Base-by-base conservation (phyloP, 768 basidiomycete genomes). In the Naematelia encephala region DNA sequence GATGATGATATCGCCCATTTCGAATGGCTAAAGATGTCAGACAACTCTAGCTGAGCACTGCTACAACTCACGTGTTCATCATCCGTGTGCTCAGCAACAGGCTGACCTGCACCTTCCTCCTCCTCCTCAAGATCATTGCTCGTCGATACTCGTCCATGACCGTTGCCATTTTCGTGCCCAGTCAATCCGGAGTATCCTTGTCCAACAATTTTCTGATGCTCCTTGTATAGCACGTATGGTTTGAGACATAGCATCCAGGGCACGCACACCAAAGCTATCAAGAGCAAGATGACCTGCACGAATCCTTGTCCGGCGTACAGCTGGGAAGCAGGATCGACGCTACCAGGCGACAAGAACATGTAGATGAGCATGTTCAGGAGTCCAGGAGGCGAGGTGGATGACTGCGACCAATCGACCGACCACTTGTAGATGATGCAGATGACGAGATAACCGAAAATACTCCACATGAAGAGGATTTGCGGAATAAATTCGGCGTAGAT, bases 371-470 rank as follows among this genome's bases (percentile, higher is more conserved):
- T 76, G 63, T 77, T 94, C 70, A 99, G 81, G 53, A 99, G 81
- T 48, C 90, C 91, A 1, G 96, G 96, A 13, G 96, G 91, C 30
- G 80, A 78, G 5, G 83, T 84, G 1, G 82, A 66, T 12, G 86
- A 81, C 54, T 80, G 82, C 4, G 84, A 81, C 96, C 96, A 99
- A 78, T 99, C 90, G 60, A 91, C 82, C 25, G 85, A 83, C 96
- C 96, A 99, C 76, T 99, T 98, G 86, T 93, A 92, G 67, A 97
- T 76, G 79, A 98, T 96, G 79, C 90, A 92, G 58, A 94, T 60
- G 53, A 89, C 89, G 30, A 98, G 85, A 77, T 98, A 98, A 53
- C 94, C 96, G 71, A 99, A 99, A 77, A 99, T 96, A 16, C 90
- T 92, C 76, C 94, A 89, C 64, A 99, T 81, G 83, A 99, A 99